Evolutionary conservation across 1,284 basidiomycete genomes (phyloP).

Genomic region (Tilletia horrida): DNA sequence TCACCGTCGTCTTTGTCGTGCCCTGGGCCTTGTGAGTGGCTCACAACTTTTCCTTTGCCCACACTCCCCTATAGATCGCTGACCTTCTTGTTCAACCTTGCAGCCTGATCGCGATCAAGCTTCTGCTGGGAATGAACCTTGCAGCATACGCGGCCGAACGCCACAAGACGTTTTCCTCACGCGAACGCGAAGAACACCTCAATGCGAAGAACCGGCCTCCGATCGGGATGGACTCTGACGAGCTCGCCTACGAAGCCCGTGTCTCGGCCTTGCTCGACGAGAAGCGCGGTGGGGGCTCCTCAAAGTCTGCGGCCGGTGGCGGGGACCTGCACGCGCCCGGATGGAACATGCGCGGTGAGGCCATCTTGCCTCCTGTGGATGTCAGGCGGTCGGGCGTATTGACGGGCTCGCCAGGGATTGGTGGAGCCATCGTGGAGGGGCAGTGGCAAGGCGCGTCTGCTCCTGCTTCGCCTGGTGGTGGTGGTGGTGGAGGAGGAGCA

Average conservation of each 20-base stretch:
- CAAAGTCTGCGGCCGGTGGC: no score
- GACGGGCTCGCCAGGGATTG: constrained; percentile 4
- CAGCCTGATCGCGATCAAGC: constrained; percentile 46
- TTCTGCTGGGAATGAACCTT: constrained; percentile 47
- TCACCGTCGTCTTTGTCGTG: constrained; percentile 30
- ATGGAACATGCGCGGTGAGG: constrained; percentile 41
- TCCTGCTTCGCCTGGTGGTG: background rate
- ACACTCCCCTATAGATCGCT: constrained; percentile 32
- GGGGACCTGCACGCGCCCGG: constrained; percentile 40
- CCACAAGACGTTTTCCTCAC: constrained; percentile 41
- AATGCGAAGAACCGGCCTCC: constrained; percentile 43
- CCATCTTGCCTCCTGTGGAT: constrained; percentile 16
- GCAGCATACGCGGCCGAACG: constrained; percentile 45
- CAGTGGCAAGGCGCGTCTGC: no score
- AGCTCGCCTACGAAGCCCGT: constrained; percentile 41
- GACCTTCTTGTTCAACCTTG: background rate
- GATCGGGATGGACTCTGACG: constrained; percentile 46
- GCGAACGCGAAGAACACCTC: constrained; percentile 47
- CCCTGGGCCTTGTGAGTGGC: constrained; percentile 37
- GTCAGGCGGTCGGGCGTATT: background rate
- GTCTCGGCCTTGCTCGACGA: constrained; percentile 37
- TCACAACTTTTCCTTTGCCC: constrained; percentile 28
- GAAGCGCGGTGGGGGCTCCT: background rate
- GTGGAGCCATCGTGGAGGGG: background rate
- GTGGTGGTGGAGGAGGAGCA: background rate